These are phyloP conservation scores for Chrysosporium queenslandicum DNA, from an alignment of 2,329 filamentous ascomycete species.

Conservation along the genomic window DNA sequence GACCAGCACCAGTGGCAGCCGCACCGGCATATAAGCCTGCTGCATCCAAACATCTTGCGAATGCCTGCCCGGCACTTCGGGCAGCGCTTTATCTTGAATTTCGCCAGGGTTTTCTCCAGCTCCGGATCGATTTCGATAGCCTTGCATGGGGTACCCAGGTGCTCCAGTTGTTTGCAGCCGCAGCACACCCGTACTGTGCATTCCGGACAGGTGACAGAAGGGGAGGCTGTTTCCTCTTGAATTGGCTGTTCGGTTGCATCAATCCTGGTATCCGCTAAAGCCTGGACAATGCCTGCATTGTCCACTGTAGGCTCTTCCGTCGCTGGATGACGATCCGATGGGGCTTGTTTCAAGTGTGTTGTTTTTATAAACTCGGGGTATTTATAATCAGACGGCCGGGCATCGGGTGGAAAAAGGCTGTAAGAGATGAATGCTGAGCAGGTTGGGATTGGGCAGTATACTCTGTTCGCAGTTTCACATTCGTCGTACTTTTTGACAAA, in stretches of 20 bases:
- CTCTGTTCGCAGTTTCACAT: constrained; percentile 36
- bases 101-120: constrained; percentile 29
- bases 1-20: constrained; percentile 44
- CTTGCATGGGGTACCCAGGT: constrained; percentile 24
- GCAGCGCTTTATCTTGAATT: constrained; percentile 42
- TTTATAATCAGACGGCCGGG: background rate
- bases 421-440: constrained; percentile 43
- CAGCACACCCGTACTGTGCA: constrained; percentile 38
- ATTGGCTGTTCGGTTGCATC: background rate
- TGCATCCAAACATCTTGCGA: constrained; percentile 41
- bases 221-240: constrained; percentile 11
- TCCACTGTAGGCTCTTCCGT: background rate
- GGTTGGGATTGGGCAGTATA: constrained; percentile 41
- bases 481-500: constrained; percentile 42
- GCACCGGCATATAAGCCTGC: constrained; percentile 41
- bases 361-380: background rate
- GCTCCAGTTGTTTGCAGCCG: constrained; percentile 36
- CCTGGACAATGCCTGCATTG: constrained; percentile 15
- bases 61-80: constrained; percentile 42
- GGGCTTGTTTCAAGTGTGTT: background rate
- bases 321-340: background rate
- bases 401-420: constrained; percentile 21
- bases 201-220: constrained; percentile 35
- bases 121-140: constrained; percentile 33
- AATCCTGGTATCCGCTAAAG: background rate